Conservation (phyloP, 2,329 filamentous ascomycete genomes). For the Endocalyx cinctus region DNA sequence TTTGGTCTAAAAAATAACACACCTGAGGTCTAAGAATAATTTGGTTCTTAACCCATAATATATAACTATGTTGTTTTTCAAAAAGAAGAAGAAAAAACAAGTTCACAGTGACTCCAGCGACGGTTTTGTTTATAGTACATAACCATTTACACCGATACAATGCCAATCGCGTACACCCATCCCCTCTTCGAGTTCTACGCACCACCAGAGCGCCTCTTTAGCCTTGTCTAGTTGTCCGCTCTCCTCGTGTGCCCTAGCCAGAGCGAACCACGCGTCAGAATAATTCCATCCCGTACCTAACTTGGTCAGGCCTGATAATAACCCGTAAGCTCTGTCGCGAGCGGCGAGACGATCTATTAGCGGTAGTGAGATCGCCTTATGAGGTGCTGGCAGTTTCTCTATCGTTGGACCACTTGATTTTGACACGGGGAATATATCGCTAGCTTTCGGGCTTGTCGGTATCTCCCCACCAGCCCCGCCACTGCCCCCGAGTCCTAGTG, state of each 20-base stretch:
- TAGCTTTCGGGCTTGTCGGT: constrained; percentile 8
- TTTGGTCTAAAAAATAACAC: too few relatives aligned
- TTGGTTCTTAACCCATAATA: not conserved
- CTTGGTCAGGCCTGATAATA: constrained; percentile 79
- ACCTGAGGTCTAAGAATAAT: too few relatives aligned
- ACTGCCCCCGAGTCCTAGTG: constrained; percentile 40
- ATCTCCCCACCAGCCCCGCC: constrained; percentile 8
- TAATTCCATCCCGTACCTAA: constrained; percentile 85
- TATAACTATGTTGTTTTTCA: constrained; percentile 7
- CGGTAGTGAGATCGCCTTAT: constrained; percentile 59
- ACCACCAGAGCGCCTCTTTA: constrained; percentile 95
- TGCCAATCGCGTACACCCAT: constrained; percentile 76
- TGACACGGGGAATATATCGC: constrained; percentile 7
- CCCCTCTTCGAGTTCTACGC: constrained; percentile 87
- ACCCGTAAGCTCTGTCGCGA: constrained; percentile 79
- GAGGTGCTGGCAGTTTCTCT: constrained; percentile 45
- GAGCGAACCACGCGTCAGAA: constrained; percentile 86
- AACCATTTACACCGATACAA: constrained; percentile 61
- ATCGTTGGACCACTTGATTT: constrained; percentile 20
- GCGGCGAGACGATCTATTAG: constrained; percentile 80
- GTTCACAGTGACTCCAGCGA: too few relatives aligned
- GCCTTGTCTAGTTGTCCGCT: constrained; percentile 82
- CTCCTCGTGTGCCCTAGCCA: constrained; percentile 83
- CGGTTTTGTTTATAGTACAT: constrained; percentile 54
- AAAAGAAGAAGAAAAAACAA: too few relatives aligned